Evolutionary conservation across 176 grass and related monocot species (phyloP), one percentile per base, ranked within the genome.

Genomic region (Elymus sibiricus): DNA sequence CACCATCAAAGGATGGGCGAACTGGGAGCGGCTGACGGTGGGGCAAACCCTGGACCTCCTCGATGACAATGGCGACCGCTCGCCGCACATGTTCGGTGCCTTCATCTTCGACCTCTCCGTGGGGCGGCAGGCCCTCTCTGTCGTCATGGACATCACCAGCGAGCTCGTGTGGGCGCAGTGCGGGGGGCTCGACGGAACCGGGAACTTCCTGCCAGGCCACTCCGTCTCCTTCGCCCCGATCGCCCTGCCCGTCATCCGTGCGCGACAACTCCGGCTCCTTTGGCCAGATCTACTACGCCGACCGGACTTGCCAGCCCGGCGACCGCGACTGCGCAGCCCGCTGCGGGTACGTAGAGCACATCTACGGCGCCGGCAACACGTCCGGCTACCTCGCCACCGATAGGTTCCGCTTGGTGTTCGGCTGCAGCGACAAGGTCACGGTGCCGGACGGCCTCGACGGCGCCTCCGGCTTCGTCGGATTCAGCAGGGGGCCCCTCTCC

Each of bases 151-250:
- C 34, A 86, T 78, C 60, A 55, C 37, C 34, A 55, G 16, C 56
- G 2, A 38, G 28, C 8, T 55, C 32, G 47, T 79, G 7, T 86
- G 83, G 83, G 34, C 74, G 61, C 83, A 53, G 47, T 69, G 55
- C 3, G 39, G 39, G n/a, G n/a, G n/a, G n/a, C n/a, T n/a, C n/a
- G n/a, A n/a, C n/a, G n/a, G n/a, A 11, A 8, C 39, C 27, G 6
- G 28, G 6, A 49, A 16, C 29, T 68, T 77, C 39, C 9, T 42
- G 39, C 39, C 39, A 1, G 0, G 11, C 39, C 9, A 42, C 39
- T 42, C 11, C 39, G 39, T 8, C 9, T 42, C 39, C 9, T 42
- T 42, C 9, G 39, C 39, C 39, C 9, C 9, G 39, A 9, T 42
- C 39, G 39, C 39, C 9, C 39, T 42, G 39, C 39, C 39, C 39